Evolutionary conservation across 1,139 yeast species (phyloP).

Genomic region (Geotrichum reessii): DNA sequence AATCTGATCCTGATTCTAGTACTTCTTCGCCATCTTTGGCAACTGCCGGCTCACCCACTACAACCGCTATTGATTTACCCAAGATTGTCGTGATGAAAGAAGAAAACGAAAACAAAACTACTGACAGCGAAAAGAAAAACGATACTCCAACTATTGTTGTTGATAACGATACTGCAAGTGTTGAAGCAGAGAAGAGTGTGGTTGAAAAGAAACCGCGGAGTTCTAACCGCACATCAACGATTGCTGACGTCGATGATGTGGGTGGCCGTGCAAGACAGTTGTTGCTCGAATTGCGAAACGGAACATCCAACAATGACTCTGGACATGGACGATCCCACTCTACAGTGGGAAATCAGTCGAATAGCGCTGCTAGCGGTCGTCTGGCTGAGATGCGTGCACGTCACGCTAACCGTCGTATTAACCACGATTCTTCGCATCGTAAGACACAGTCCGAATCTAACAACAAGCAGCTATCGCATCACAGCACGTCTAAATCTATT

Average conservation of each 20-base stretch:
- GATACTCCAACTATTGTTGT: neutral
- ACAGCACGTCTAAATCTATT: neutral
- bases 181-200: neutral
- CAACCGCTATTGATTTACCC: neutral
- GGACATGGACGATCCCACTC: constrained; percentile 1
- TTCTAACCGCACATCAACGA: neutral
- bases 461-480: neutral
- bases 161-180: neutral
- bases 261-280: constrained; percentile 57
- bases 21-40: neutral
- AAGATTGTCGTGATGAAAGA: constrained; percentile 1
- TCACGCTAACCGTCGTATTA: constrained; percentile 16
- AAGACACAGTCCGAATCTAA: constrained; percentile 2
- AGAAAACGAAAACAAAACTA: constrained; percentile 1
- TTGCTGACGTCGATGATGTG: constrained; percentile 47
- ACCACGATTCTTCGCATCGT: constrained; percentile 1
- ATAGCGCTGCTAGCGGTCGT: constrained; percentile 9
- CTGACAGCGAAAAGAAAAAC: constrained; percentile 2
- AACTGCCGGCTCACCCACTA: constrained; percentile 3
- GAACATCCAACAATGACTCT: constrained; percentile 17
- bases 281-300: constrained; percentile 51
- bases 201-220: neutral
- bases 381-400: constrained; percentile 19
- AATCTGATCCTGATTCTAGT: neutral
- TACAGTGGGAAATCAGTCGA: neutral